These are phyloP conservation scores for Darksidea phi DNA, from an alignment of 495 filamentous ascomycete genomes.

Conservation along the genomic window DNA sequence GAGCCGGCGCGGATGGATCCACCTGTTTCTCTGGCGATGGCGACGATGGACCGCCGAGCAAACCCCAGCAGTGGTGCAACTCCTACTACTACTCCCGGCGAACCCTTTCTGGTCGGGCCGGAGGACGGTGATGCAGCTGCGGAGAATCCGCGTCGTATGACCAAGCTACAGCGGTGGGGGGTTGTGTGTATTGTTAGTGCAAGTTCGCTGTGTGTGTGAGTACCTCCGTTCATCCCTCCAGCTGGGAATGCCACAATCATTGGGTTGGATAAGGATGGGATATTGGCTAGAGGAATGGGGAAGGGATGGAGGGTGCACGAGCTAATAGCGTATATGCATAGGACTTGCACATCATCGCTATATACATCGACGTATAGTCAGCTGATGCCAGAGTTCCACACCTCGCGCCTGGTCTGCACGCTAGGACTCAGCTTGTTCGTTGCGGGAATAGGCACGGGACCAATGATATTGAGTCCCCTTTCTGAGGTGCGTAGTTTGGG, in stretches of 20 bases:
- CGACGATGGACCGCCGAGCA: slow-evolving; percentile 28
- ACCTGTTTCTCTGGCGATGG: slow-evolving; percentile 24
- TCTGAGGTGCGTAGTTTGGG: slow-evolving; percentile 51
- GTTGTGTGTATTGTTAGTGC: slow-evolving; percentile 68
- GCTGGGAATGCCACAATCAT: no score
- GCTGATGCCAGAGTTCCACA: slow-evolving; percentile 70
- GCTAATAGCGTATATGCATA: slow-evolving; percentile 39
- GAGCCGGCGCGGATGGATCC: slow-evolving; percentile 33
- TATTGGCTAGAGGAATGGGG: no score
- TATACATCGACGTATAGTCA: slow-evolving; percentile 88
- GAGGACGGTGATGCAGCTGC: slow-evolving; percentile 67
- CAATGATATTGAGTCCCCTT: slow-evolving; percentile 66
- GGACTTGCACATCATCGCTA: slow-evolving; percentile 83
- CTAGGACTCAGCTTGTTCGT: slow-evolving; percentile 40
- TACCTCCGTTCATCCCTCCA: slow-evolving; percentile 34
- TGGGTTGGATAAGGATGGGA: no score
- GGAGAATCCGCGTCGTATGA: slow-evolving; percentile 68
- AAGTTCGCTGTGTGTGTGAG: slow-evolving; percentile 82
- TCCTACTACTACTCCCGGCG: slow-evolving; percentile 5
- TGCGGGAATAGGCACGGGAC: slow-evolving; percentile 59
- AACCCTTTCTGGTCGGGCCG: slow-evolving; percentile 64
- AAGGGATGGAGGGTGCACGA: no score
- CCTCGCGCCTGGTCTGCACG: slow-evolving; percentile 58
- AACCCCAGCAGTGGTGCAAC: slow-evolving; percentile 23
- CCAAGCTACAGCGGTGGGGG: slow-evolving; percentile 70